Percentiles rank a stretch among this genome's conserved stretches.
These are phyloP conservation scores for Rubia peregrina DNA, from an alignment of 305 asterid species.

Conservation along the genomic window DNA sequence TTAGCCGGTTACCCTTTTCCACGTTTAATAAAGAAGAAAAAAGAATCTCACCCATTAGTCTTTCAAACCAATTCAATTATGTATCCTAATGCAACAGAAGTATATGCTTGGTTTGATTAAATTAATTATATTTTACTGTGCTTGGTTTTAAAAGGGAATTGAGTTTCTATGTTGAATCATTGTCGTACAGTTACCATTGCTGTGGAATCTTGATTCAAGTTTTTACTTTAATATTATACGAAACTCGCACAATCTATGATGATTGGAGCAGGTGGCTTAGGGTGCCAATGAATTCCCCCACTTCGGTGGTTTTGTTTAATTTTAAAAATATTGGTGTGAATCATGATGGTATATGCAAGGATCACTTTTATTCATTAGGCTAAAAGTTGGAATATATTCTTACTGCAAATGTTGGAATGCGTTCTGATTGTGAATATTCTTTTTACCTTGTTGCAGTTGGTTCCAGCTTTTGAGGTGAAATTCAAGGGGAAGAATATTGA, in stretches of 20 bases:
- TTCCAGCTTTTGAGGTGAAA: constrained; percentile 21
- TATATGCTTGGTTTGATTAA: too few species aligned
- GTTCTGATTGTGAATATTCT: too few species aligned
- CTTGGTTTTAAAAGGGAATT: neutral
- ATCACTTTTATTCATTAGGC: neutral
- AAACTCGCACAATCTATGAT: too few species aligned
- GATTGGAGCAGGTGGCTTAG: too few species aligned
- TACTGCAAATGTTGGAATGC: neutral
- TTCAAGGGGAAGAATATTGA: constrained; percentile 11
- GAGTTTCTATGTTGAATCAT: neutral
- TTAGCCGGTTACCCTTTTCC: neutral
- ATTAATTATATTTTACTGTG: neutral
- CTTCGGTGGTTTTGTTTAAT: neutral
- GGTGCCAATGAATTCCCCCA: too few species aligned
- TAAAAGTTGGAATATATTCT: constrained; percentile 16
- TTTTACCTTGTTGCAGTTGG: constrained; percentile 18
- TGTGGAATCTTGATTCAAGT: too few species aligned
- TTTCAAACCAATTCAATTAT: neutral
- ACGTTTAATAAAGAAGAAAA: neutral
- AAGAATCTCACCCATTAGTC: too few species aligned
- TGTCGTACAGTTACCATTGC: neutral
- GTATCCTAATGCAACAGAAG: neutral
- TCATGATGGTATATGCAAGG: neutral
- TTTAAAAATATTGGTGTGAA: neutral
- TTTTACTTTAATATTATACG: too few species aligned